phyloP scores from a whole-genome alignment of 2,329 filamentous ascomycete genomes.

The Colletotrichum kahawae region DNA sequence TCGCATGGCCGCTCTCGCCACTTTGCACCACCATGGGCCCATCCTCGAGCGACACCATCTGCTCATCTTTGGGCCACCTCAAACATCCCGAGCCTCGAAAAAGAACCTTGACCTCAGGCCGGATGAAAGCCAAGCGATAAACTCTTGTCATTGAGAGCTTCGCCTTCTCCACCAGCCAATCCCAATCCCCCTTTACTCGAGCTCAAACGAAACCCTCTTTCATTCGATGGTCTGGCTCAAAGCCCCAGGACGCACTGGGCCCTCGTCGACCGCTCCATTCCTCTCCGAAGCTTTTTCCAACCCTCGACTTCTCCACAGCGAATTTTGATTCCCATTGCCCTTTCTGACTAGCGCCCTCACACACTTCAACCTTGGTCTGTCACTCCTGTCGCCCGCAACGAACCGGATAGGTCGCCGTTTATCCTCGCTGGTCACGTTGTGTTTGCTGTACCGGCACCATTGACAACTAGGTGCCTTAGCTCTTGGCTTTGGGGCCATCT shows the following conservation, averaged over 20 bases:
- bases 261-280: not conserved
- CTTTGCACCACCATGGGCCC: slow-evolving; percentile 12
- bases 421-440: not conserved
- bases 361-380: not conserved
- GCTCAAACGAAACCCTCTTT: not conserved
- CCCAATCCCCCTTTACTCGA: not conserved
- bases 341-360: not conserved
- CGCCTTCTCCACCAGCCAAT: not conserved
- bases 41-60: slow-evolving; percentile 12
- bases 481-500: not conserved
- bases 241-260: not conserved
- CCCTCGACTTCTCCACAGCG: not conserved
- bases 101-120: slow-evolving; percentile 5
- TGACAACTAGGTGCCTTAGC: not conserved
- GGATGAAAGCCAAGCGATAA: not conserved
- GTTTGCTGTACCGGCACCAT: not conserved
- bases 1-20: slow-evolving; percentile 13
- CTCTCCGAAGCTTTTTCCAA: not conserved
- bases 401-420: not conserved
- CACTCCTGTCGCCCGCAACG: not conserved
- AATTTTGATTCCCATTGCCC: not conserved
- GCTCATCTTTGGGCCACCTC: slow-evolving; percentile 14
- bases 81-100: slow-evolving; percentile 16
- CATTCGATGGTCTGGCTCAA: not conserved
- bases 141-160: slow-evolving; percentile 3